phyloP scores from a whole-genome alignment of 2,329 filamentous ascomycete genomes.

The Fusarium subglutinans region DNA sequence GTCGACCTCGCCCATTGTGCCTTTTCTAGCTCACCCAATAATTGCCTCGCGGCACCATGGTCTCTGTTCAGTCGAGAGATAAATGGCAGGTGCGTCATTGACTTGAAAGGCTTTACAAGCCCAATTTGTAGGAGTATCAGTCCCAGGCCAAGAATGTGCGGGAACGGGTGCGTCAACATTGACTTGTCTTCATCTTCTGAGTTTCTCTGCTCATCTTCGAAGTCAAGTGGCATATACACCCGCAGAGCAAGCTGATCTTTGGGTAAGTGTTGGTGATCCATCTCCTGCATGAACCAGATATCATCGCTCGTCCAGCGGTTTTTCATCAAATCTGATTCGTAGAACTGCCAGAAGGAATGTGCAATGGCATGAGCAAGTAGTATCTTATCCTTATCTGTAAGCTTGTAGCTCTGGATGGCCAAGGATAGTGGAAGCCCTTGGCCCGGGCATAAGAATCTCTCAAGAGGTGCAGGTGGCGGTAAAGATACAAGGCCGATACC shows the following conservation, averaged over 20 bases:
- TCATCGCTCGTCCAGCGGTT: neutral
- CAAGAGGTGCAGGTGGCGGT: neutral
- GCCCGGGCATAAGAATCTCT: neutral
- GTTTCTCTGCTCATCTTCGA: rapidly evolving
- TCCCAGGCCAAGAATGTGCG: rapidly evolving
- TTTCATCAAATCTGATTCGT: rapidly evolving
- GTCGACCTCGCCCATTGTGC: neutral
- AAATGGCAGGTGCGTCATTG: rapidly evolving
- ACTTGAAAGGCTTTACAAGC: rapidly evolving
- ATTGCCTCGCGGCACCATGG: neutral
- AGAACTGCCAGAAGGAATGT: neutral
- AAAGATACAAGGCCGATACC: neutral
- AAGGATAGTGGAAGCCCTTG: rapidly evolving
- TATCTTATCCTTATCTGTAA: neutral
- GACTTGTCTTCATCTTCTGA: rapidly evolving
- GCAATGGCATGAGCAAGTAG: neutral
- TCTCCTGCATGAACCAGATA: neutral
- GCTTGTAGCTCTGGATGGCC: neutral
- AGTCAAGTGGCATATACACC: neutral
- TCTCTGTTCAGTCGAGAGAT: neutral
- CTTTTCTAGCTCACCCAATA: neutral
- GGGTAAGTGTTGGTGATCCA: rapidly evolving
- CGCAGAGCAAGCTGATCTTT: neutral
- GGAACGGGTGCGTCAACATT: neutral
- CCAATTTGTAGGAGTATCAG: neutral